phyloP scores from a whole-genome alignment of 2,329 filamentous ascomycete genomes.

The Xylariaceae sp. region DNA sequence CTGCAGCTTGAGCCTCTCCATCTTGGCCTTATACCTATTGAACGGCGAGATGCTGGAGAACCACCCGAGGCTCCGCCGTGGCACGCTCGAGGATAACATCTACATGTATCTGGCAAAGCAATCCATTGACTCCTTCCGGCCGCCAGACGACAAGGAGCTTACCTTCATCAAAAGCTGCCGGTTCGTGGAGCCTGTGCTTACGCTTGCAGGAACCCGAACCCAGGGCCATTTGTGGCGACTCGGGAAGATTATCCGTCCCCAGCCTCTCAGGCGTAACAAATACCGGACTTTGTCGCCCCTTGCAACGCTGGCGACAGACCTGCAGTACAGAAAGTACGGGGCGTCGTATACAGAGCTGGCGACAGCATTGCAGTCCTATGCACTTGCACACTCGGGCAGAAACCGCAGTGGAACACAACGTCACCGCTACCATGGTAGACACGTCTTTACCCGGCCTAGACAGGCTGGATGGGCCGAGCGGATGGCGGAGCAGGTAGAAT shows the following conservation, averaged over 20 bases:
- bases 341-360: conserved; percentile 20
- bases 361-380: conserved; percentile 11
- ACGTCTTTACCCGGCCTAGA: conserved; percentile 6
- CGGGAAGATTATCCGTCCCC: conserved; percentile 22
- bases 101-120: conserved; percentile 24
- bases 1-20: conserved; percentile 24
- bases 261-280: conserved; percentile 20
- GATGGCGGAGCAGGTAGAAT: conserved; percentile 24
- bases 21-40: conserved; percentile 25
- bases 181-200: conserved; percentile 22
- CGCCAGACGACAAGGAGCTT: conserved; percentile 22
- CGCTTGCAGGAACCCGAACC: conserved; percentile 18
- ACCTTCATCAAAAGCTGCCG: conserved; percentile 29
- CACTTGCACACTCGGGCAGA: conserved; percentile 4
- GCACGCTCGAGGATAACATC: conserved; percentile 21
- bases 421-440: conserved; percentile 4
- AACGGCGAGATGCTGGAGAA: conserved; percentile 30
- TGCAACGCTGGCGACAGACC: conserved; percentile 21
- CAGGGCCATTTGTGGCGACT: conserved; percentile 25
- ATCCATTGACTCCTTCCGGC: conserved; percentile 24
- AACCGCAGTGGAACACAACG: conserved; percentile 8
- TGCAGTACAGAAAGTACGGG: conserved; percentile 20
- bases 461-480: conserved; percentile 20
- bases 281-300: conserved; percentile 20
- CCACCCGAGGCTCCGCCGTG: conserved; percentile 13